Evolutionary conservation across 2,329 filamentous ascomycete species (phyloP), one percentile per base, ranked within the genome.

Genomic region (Fusarium sacchari): DNA sequence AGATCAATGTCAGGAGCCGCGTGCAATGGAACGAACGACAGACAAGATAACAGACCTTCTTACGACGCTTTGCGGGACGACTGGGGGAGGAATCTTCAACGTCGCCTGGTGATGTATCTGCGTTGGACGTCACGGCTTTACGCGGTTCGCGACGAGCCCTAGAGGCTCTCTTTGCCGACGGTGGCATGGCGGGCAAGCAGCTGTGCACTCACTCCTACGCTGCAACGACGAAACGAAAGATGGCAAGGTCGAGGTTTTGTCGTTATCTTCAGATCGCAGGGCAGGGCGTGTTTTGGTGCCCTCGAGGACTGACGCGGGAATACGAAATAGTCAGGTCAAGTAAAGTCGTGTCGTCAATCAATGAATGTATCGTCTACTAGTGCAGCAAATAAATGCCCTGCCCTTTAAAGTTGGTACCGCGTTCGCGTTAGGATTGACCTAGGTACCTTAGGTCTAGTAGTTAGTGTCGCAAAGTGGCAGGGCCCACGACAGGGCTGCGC

Each of bases 61-160:
- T 91, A 82, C 90, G 88, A 78, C 90, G 89, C 83, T 92, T 92
- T 17, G 86, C 83, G n/a, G 90, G 89, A 60, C 89, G 87, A 66
- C 86, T 88, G 20, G 90, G 89, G 8, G 90, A 91, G 32, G 89
- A 89, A 52, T 87, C 84, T 47, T 88, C 85, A 56, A 80, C 82
- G 49, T 88, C 84, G 46, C 76, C 71, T 46, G 79, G 77, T 61
- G 79, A 69, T 34, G 80, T 76, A 47, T 79, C 77, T 49, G 81
- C 79, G 69, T 81, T 81, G 64, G 80, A 72, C 44, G 79, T 77
- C 47, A 82, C 79, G 73, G 81, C 80, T 70, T 81, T 82, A 73
- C 82, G 83, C 71, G 79, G 69, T 60, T 84, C 83, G 76, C 83
- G 82, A 70, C 82, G 82, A 68, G 77, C 77, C 69, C 82, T 81